A percentile compares a stretch with the other conserved stretches of the same genome.
These are phyloP conservation scores for Priceomyces haplophilus DNA, from an alignment of 805 yeast species.

Conservation along the genomic window DNA sequence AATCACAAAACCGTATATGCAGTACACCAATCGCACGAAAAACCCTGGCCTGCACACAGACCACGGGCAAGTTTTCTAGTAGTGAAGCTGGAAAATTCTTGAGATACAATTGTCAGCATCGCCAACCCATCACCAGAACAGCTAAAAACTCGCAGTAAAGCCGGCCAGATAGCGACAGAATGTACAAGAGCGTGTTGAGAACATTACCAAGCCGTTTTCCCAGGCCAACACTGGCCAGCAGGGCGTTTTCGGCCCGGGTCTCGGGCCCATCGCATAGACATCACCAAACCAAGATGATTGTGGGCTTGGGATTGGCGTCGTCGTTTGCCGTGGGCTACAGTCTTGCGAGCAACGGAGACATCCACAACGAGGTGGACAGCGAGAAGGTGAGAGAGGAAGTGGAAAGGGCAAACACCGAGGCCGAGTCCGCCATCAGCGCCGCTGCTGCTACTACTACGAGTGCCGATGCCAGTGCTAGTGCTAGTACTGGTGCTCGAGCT, in stretches of 20 bases:
- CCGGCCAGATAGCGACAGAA: not conserved
- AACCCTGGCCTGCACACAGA: too few species aligned
- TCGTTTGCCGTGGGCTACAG: not conserved
- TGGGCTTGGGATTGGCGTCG: conserved; percentile 3
- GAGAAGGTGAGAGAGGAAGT: conserved; percentile 9
- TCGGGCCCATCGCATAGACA: not conserved
- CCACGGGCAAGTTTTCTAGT: too few species aligned
- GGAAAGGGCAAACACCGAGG: conserved; percentile 3
- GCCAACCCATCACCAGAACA: too few species aligned
- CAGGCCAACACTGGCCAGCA: not conserved
- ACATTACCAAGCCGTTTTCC: not conserved
- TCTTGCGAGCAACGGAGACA: not conserved
- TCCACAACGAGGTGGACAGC: conserved; percentile 8
- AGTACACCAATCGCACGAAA: too few species aligned
- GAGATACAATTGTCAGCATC: conserved; percentile 6
- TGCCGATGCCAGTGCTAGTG: conserved; percentile 3
- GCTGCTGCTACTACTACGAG: conserved; percentile 5
- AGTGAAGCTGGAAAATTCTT: conserved; percentile 9
- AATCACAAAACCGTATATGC: too few species aligned
- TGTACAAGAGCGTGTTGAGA: conserved; percentile 1
- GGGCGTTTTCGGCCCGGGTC: not conserved
- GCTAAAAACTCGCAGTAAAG: not conserved
- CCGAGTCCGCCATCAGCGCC: conserved; percentile 1
- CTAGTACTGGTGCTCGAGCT: conserved; percentile 4
- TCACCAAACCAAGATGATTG: not conserved